A percentile compares a stretch with the other conserved stretches of the same genome.
Conservation (phyloP, 2,329 filamentous ascomycete genomes). For the Botryotinia calthae region DNA sequence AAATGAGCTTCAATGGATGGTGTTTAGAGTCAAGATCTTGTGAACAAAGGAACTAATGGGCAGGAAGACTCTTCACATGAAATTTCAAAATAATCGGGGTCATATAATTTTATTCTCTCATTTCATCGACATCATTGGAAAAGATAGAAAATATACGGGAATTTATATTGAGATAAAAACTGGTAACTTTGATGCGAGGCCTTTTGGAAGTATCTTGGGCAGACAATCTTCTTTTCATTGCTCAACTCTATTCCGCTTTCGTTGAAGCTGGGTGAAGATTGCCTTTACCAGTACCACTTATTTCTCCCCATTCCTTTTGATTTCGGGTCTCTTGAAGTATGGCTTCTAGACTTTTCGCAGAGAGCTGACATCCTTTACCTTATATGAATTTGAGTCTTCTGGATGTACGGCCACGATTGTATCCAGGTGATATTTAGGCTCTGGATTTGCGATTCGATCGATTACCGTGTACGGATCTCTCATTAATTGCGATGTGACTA, state of each 20-base stretch:
- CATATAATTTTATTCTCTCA: neutral
- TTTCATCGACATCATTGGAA: no score
- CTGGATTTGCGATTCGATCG: neutral
- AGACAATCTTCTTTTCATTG: neutral
- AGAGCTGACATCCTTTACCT: neutral
- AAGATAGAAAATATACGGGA: neutral
- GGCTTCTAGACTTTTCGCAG: neutral
- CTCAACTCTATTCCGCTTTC: neutral
- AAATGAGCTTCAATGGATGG: no score
- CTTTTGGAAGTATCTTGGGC: neutral
- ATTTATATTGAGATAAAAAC: neutral
- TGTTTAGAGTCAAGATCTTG: neutral
- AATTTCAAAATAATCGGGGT: no score
- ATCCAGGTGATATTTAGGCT: neutral
- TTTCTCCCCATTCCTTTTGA: neutral
- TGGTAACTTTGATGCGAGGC: neutral
- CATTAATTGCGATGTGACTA: neutral
- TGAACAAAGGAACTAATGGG: accelerated
- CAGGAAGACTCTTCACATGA: no score
- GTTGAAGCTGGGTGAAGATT: neutral
- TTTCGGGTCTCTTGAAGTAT: neutral
- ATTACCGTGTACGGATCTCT: neutral
- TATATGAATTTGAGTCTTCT: neutral
- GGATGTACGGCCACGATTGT: neutral
- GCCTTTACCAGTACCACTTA: accelerated